A percentile compares a stretch with the other conserved stretches of the same genome.
Conservation (phyloP, 2,329 filamentous ascomycete species). For the Zymoseptoria passerinii region DNA sequence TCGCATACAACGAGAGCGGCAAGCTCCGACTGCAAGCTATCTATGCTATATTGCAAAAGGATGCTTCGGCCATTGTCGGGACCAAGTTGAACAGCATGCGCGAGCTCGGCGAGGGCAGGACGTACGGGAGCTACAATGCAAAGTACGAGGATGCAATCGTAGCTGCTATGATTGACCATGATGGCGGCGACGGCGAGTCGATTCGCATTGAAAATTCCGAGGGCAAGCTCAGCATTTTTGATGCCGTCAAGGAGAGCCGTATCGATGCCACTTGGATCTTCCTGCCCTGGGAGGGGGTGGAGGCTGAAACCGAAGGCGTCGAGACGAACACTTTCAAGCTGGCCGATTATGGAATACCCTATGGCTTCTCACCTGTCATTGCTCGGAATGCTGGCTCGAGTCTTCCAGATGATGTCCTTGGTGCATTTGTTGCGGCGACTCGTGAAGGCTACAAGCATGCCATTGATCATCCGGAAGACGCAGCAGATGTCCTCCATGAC, state of each 20-base stretch:
- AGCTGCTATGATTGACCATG: conserved; percentile 20
- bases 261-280: conserved; percentile 30
- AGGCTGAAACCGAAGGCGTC: conserved; percentile 21
- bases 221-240: conserved; percentile 26
- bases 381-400: conserved; percentile 18
- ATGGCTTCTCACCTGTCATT: conserved; percentile 29
- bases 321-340: conserved; percentile 18
- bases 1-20: conserved; percentile 25
- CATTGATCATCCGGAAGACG: conserved; percentile 15
- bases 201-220: conserved; percentile 20
- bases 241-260: conserved; percentile 20
- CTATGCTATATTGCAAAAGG: conserved; percentile 28
- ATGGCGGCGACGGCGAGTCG: conserved; percentile 19
- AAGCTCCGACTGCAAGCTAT: conserved; percentile 26
- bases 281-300: conserved; percentile 28
- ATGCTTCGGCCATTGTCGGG: conserved; percentile 26
- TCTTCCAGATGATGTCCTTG: conserved; percentile 14
- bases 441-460: conserved; percentile 23
- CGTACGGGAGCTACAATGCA: conserved; percentile 28
- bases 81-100: conserved; percentile 18
- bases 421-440: conserved; percentile 23
- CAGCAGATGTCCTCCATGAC: conserved; percentile 9
- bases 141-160: conserved; percentile 28
- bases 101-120: conserved; percentile 21
- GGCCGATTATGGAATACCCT: conserved; percentile 24